Conservation (phyloP, 768 basidiomycete genomes). For the Strobilomyces echinocephalus region DNA sequence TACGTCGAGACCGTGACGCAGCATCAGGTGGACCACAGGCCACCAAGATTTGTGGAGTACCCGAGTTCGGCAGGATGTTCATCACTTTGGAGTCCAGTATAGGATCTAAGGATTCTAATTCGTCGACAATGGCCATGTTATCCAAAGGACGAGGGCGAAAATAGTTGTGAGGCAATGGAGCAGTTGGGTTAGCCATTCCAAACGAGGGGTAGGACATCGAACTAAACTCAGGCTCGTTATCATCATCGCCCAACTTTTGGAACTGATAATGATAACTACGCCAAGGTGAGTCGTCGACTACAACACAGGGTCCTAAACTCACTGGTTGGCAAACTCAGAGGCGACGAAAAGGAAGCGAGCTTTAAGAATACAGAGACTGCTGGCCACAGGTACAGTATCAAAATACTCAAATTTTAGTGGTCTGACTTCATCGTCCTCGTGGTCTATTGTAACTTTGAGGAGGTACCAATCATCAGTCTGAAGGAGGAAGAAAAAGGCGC, state of each 20-base stretch:
- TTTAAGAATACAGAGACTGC: conserved; percentile 93
- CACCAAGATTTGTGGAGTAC: conserved; percentile 93
- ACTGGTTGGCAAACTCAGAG: conserved; percentile 98
- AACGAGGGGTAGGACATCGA: conserved; percentile 80
- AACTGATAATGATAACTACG: conserved; percentile 91
- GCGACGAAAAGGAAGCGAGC: conserved; percentile 97
- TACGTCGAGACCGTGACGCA: conserved; percentile 93
- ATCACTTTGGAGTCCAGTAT: conserved; percentile 90
- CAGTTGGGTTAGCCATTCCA: conserved; percentile 72
- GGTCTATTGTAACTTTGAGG: conserved; percentile 97
- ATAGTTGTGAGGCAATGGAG: conserved; percentile 66
- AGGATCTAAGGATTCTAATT: conserved; percentile 85
- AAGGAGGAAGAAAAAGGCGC: conserved; percentile 99
- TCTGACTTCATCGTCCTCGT: conserved; percentile 93
- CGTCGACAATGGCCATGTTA: conserved; percentile 87
- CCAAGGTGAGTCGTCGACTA: conserved; percentile 11
- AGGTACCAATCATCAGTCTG: conserved; percentile 98
- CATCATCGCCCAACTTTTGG: conserved; percentile 96
- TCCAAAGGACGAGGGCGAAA: conserved; percentile 86
- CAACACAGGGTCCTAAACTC: conserved; percentile 30
- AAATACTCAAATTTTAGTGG: conserved; percentile 97
- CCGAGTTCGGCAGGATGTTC: conserved; percentile 85
- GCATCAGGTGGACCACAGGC: conserved; percentile 82
- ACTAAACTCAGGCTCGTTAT: conserved; percentile 86
- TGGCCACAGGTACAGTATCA: conserved; percentile 94